Evolutionary conservation across 1,284 basidiomycete genomes (phyloP).

Genomic region (Irpex sp.): DNA sequence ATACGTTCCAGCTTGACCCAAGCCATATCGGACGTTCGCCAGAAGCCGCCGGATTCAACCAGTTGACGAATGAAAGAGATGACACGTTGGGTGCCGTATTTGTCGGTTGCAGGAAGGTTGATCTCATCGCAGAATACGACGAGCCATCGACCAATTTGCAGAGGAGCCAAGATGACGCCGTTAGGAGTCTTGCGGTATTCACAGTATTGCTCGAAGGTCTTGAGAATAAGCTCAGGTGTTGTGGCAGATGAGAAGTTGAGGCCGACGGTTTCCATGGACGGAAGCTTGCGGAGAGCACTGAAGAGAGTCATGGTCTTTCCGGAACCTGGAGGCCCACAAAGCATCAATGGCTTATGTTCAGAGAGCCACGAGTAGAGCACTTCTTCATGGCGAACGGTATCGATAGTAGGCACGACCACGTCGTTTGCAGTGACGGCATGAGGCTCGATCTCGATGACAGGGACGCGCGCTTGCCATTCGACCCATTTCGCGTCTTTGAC

Average conservation of each 20-base stretch:
- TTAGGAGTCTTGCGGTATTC: conserved; percentile 98
- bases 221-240: conserved; percentile 95
- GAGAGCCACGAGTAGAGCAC: conserved; percentile 98
- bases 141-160: conserved; percentile 96
- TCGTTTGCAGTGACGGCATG: conserved; percentile 95
- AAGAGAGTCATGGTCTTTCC: conserved; percentile 99
- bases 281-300: conserved; percentile 94
- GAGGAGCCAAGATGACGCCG: conserved; percentile 90
- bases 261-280: conserved; percentile 98
- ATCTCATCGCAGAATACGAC: conserved; percentile 99
- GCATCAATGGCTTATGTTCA: conserved; percentile 97
- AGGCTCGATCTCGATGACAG: conserved; percentile 95
- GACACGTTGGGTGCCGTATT: conserved; percentile 98
- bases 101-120: conserved; percentile 95
- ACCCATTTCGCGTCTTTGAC: conserved; percentile 86
- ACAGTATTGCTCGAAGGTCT: conserved; percentile 99
- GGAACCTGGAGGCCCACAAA: conserved; percentile 98
- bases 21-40: conserved; percentile 91
- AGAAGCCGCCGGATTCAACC: conserved; percentile 94
- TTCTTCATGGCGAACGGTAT: conserved; percentile 98
- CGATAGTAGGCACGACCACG: conserved; percentile 97
- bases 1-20: conserved; percentile 99
- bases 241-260: conserved; percentile 99
- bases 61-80: conserved; percentile 98
- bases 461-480: conserved; percentile 90